phyloP scores from a whole-genome alignment of 495 filamentous ascomycete genomes.

The Ascobolus immersus region DNA sequence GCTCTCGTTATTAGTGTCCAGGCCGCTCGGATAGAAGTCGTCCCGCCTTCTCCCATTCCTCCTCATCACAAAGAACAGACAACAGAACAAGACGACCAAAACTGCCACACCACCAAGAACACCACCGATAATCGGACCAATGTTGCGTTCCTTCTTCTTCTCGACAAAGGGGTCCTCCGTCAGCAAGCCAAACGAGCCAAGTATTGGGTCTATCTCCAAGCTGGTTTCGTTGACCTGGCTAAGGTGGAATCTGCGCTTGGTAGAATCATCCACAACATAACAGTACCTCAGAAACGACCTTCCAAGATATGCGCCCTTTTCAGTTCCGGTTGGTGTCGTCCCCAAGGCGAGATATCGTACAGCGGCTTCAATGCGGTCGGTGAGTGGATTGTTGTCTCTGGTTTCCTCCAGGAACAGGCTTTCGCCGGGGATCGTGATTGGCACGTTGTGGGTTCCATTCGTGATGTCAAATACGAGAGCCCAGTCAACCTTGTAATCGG shows the following conservation, averaged over 20 bases:
- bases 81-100: slow-evolving; percentile 4
- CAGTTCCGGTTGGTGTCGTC: too few species aligned
- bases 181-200: too few species aligned
- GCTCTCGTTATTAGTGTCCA: slow-evolving; percentile 1
- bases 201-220: too few species aligned
- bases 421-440: slow-evolving; percentile 9
- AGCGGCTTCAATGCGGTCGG: slow-evolving; percentile 8
- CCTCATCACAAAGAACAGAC: slow-evolving; percentile 4
- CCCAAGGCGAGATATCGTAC: too few species aligned
- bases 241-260: too few species aligned
- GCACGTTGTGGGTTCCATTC: slow-evolving; percentile 5
- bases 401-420: slow-evolving; percentile 10
- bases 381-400: slow-evolving; percentile 8
- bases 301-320: too few species aligned
- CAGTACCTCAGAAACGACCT: too few species aligned
- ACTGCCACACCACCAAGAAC: slow-evolving; percentile 11
- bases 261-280: too few species aligned
- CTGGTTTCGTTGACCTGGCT: too few species aligned
- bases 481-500: slow-evolving; percentile 6
- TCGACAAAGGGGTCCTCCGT: too few species aligned
- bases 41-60: slow-evolving; percentile 1
- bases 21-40: slow-evolving; percentile 6
- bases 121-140: slow-evolving; percentile 13
- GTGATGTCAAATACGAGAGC: slow-evolving; percentile 9
- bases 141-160: too few species aligned